These are phyloP conservation scores for Fusarium robinianum DNA, from an alignment of 2,329 filamentous ascomycete species.

Conservation along the genomic window DNA sequence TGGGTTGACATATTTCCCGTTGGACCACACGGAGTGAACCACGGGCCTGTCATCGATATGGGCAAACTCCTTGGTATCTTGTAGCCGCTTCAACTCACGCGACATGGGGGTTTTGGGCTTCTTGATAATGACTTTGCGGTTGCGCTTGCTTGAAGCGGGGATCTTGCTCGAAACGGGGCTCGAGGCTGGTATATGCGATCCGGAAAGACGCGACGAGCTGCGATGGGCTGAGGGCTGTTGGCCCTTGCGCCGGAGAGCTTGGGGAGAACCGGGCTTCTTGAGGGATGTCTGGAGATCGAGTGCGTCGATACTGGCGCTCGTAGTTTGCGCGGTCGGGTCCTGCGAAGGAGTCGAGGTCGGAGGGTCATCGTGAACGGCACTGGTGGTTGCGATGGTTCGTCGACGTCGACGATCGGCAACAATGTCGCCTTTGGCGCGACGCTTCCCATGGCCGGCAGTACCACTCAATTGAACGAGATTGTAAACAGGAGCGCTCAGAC, in stretches of 20 bases:
- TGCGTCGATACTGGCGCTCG: slow-evolving; percentile 51
- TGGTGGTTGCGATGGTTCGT: slow-evolving; percentile 51
- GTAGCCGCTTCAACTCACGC: slow-evolving; percentile 63
- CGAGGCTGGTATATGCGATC: slow-evolving; percentile 45
- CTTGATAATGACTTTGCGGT: slow-evolving; percentile 58
- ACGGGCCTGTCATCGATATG: slow-evolving; percentile 63
- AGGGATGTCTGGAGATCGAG: slow-evolving; percentile 51
- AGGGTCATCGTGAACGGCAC: slow-evolving; percentile 34
- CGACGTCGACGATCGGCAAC: slow-evolving; percentile 52
- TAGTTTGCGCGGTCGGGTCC: slow-evolving; percentile 19
- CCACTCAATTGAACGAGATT: slow-evolving; percentile 67
- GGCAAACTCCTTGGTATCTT: slow-evolving; percentile 66
- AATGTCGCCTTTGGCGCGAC: slow-evolving; percentile 56
- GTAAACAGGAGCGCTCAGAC: slow-evolving; percentile 64
- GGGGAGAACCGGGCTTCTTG: slow-evolving; percentile 44
- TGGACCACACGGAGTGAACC: slow-evolving; percentile 64
- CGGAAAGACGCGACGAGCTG: slow-evolving; percentile 48
- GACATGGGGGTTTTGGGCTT: slow-evolving; percentile 53
- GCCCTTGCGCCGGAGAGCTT: slow-evolving; percentile 40
- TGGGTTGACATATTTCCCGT: slow-evolving; percentile 63
- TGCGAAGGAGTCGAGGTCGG: slow-evolving; percentile 16
- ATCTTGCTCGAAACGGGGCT: slow-evolving; percentile 53
- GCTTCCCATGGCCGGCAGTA: slow-evolving; percentile 63
- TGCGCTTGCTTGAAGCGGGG: slow-evolving; percentile 63
- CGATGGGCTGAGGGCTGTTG: slow-evolving; percentile 44